phyloP scores from a whole-genome alignment of 2,329 filamentous ascomycete genomes.

The Apiospora pterosperma region DNA sequence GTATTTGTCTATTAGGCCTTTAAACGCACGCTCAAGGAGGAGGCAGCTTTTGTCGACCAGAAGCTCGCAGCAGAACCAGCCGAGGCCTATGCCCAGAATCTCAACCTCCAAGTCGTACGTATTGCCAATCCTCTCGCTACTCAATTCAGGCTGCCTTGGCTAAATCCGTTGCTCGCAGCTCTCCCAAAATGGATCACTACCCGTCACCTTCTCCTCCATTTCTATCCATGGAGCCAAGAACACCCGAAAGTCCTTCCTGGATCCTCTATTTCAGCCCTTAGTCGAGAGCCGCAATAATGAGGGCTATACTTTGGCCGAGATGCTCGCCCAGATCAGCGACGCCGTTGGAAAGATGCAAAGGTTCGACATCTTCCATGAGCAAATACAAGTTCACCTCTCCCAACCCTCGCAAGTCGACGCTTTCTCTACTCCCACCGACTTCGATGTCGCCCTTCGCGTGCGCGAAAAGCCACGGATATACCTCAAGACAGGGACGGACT shows the following conservation, averaged over 20 bases:
- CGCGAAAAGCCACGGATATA: constrained; percentile 79
- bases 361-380: constrained; percentile 84
- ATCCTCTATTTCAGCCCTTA: constrained; percentile 75
- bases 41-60: constrained; percentile 24
- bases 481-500: constrained; percentile 90
- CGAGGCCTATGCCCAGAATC: constrained; percentile 50
- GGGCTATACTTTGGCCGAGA: constrained; percentile 76
- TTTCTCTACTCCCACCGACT: constrained; percentile 68
- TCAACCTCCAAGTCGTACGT: constrained; percentile 62
- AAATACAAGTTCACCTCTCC: constrained; percentile 79
- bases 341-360: constrained; percentile 58
- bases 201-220: constrained; percentile 83
- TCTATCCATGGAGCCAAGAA: constrained; percentile 78
- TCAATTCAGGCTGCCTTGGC: constrained; percentile 5
- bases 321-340: constrained; percentile 44
- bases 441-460: constrained; percentile 77
- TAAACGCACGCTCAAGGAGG: constrained; percentile 24
- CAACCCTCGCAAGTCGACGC: constrained; percentile 67
- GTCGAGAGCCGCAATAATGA: constrained; percentile 64
- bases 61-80: constrained; percentile 19
- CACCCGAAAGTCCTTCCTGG: constrained; percentile 80
- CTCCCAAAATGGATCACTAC: constrained; percentile 77
- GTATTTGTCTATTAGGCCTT: constrained; percentile 20
- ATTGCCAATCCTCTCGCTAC: background rate
- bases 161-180: constrained; percentile 47